Conservation (phyloP, 345 rosid genomes). For the Bruguiera gymnorhiza region DNA sequence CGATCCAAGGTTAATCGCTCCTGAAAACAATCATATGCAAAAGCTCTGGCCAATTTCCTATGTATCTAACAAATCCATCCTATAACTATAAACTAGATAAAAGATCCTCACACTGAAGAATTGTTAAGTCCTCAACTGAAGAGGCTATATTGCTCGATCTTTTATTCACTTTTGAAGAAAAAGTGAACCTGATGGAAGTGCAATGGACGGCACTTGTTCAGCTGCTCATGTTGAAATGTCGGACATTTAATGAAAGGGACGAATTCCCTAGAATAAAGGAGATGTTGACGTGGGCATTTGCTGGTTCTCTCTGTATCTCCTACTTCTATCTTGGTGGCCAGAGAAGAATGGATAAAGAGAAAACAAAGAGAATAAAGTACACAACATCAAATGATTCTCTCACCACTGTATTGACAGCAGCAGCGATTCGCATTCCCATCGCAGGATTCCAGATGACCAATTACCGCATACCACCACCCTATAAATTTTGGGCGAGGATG, state of each 20-base stretch:
- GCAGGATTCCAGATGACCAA: conserved; percentile 85
- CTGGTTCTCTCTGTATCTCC: not conserved
- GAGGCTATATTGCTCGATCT: too few relatives aligned
- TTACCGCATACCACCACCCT: conserved; percentile 98
- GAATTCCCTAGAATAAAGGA: too few relatives aligned
- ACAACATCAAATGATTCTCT: conserved; percentile 9
- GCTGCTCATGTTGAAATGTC: too few relatives aligned
- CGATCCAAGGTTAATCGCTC: too few relatives aligned
- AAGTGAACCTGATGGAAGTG: not conserved
- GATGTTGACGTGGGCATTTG: too few relatives aligned
- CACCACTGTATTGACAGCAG: conserved; percentile 58
- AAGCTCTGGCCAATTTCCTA: not conserved
- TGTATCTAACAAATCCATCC: too few relatives aligned
- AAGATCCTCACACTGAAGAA: too few relatives aligned
- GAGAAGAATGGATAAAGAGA: not conserved
- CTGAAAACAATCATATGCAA: conserved; percentile 6
- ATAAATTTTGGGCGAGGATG: conserved; percentile 13
- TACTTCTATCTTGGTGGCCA: not conserved
- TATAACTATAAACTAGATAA: too few relatives aligned
- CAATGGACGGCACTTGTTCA: not conserved
- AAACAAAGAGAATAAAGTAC: not conserved
- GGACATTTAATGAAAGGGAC: too few relatives aligned
- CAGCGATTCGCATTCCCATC: conserved; percentile 65
- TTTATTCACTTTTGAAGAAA: not conserved
- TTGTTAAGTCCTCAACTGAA: too few relatives aligned